phyloP scores from a whole-genome alignment of 2,329 filamentous ascomycete species.

The Ceratocystis alfenasii region DNA sequence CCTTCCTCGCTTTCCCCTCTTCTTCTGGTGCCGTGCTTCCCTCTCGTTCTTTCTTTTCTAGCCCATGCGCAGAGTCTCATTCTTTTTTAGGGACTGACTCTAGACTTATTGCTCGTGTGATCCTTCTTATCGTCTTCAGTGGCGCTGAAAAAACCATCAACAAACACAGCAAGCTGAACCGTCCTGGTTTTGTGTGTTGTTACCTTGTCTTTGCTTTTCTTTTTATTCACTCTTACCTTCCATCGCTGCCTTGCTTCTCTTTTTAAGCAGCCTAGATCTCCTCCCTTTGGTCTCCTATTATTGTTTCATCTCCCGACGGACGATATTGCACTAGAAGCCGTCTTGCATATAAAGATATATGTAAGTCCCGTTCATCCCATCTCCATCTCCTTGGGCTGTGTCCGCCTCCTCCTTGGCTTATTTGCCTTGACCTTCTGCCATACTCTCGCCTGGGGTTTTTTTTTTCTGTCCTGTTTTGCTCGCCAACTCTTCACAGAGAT shows the following conservation, averaged over 20 bases:
- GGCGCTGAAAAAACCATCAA: background rate
- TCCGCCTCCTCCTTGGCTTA: background rate
- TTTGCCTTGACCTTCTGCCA: background rate
- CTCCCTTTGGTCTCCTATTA: background rate
- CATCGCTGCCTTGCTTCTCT: background rate
- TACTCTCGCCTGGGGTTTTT: background rate
- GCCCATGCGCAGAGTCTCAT: background rate
- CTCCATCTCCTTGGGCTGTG: background rate
- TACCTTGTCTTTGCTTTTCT: slow-evolving; percentile 1
- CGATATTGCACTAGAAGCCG: no score
- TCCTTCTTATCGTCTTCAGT: background rate
- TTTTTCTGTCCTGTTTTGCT: background rate
- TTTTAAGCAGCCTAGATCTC: background rate
- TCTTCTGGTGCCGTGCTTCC: background rate
- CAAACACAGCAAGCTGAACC: slow-evolving; percentile 12
- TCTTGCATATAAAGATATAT: background rate
- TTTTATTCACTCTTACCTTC: background rate
- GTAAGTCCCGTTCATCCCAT: slow-evolving; percentile 8
- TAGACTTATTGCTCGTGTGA: background rate
- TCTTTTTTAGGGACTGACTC: background rate
- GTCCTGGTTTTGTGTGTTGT: background rate
- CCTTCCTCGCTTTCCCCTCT: background rate
- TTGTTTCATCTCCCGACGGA: background rate
- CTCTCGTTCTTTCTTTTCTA: background rate
- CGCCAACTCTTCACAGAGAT: background rate